Evolutionary conservation across 805 yeast species (phyloP).

Genomic region (Candida lessepsii): DNA sequence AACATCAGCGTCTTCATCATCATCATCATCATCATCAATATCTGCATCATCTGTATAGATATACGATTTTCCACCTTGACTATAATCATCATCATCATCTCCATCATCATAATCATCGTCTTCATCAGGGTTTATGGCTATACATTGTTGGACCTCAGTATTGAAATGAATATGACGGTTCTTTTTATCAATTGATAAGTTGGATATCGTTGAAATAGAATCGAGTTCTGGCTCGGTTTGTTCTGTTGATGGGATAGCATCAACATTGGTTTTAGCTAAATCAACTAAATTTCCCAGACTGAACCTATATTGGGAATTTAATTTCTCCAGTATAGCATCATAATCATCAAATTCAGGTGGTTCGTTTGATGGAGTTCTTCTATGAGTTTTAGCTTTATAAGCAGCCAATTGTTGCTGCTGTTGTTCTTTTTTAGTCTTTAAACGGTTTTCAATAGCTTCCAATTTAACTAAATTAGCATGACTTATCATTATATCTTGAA

Average conservation of each 20-base stretch:
- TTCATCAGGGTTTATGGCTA: slow-evolving; percentile 61
- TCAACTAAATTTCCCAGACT: slow-evolving; percentile 15
- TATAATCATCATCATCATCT: slow-evolving; percentile 19
- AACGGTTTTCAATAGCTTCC: slow-evolving; percentile 38
- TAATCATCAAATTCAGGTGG: slow-evolving; percentile 44
- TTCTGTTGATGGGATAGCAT: neutral
- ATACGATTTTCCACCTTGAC: slow-evolving; percentile 14
- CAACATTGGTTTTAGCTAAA: neutral
- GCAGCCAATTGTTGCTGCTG: slow-evolving; percentile 13
- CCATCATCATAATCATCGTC: slow-evolving; percentile 23
- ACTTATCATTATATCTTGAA: slow-evolving; percentile 74
- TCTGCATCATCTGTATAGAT: slow-evolving; percentile 18
- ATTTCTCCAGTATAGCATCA: slow-evolving; percentile 43
- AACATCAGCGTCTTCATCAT: slow-evolving; percentile 43
- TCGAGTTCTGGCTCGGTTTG: neutral
- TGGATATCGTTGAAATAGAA: slow-evolving; percentile 2
- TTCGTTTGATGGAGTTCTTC: slow-evolving; percentile 19
- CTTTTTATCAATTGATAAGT: slow-evolving; percentile 10
- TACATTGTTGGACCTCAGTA: slow-evolving; percentile 92
- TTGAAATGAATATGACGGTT: slow-evolving; percentile 86
- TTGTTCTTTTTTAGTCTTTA: slow-evolving; percentile 32
- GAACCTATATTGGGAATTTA: slow-evolving; percentile 38
- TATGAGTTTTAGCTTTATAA: slow-evolving; percentile 13
- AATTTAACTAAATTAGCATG: slow-evolving; percentile 49
- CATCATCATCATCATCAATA: slow-evolving; percentile 22